A percentile compares a stretch with the other conserved stretches of the same genome.
Conservation (phyloP, 2,329 filamentous ascomycete genomes). For the Lachnellula cervina region DNA sequence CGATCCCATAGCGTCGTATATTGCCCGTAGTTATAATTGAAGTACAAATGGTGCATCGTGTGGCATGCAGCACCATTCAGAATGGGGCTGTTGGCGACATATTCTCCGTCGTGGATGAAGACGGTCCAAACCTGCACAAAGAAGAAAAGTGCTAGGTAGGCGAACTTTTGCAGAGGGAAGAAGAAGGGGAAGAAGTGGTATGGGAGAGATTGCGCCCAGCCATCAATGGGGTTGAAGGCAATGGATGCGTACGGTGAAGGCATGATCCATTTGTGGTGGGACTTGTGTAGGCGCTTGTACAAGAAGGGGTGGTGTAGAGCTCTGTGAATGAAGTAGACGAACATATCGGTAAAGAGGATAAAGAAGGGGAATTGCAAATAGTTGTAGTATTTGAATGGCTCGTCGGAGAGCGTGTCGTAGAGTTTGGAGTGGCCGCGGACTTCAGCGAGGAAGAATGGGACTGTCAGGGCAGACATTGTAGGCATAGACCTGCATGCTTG, state of each 20-base stretch:
- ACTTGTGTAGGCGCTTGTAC: slow-evolving; percentile 91
- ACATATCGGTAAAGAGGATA: slow-evolving; percentile 81
- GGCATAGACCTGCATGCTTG: slow-evolving; percentile 76
- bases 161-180: slow-evolving; percentile 87
- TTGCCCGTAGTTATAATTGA: slow-evolving; percentile 91
- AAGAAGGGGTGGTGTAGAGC: slow-evolving; percentile 72
- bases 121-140: slow-evolving; percentile 98
- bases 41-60: slow-evolving; percentile 82
- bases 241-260: slow-evolving; percentile 88
- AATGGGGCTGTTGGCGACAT: slow-evolving; percentile 82
- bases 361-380: slow-evolving; percentile 82
- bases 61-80: slow-evolving; percentile 95
- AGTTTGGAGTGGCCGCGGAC: slow-evolving; percentile 81
- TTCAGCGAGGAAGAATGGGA: slow-evolving; percentile 76
- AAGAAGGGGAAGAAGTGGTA: slow-evolving; percentile 93
- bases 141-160: slow-evolving; percentile 78
- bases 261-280: slow-evolving; percentile 99
- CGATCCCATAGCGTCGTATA: slow-evolving; percentile 92
- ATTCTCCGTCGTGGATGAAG: slow-evolving; percentile 93
- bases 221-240: slow-evolving; percentile 92
- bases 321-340: slow-evolving; percentile 89
- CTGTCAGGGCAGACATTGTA: slow-evolving; percentile 75
- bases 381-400: slow-evolving; percentile 74
- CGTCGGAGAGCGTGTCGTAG: slow-evolving; percentile 74
- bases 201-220: slow-evolving; percentile 80